phyloP scores from a whole-genome alignment of 2,329 filamentous ascomycete genomes.

The Teratosphaeria epicoccoides region DNA sequence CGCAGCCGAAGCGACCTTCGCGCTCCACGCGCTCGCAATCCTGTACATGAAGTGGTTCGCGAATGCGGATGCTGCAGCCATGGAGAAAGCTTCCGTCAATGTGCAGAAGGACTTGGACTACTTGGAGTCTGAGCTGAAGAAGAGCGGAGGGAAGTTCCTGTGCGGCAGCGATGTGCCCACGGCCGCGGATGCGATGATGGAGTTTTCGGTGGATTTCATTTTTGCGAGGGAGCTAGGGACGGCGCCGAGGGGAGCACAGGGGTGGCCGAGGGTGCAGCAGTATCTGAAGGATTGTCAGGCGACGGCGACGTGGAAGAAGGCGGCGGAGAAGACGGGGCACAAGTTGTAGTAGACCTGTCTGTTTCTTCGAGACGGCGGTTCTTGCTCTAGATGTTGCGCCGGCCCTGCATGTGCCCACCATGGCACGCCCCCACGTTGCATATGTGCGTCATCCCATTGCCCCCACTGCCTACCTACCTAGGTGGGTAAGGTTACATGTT shows the following conservation, averaged over 20 bases:
- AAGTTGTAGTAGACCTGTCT: slow-evolving; percentile 12
- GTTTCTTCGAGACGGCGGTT: neutral
- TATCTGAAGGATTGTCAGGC: slow-evolving; percentile 30
- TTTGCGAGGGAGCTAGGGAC: slow-evolving; percentile 29
- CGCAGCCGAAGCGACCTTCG: slow-evolving; percentile 38
- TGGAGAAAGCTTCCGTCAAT: slow-evolving; percentile 32
- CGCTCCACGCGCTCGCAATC: slow-evolving; percentile 36
- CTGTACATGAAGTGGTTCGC: slow-evolving; percentile 36
- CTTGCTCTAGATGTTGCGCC: no score
- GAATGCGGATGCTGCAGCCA: slow-evolving; percentile 28
- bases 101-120: slow-evolving; percentile 37
- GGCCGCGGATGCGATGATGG: slow-evolving; percentile 37
- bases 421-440: neutral
- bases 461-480: no score
- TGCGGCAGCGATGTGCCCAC: slow-evolving; percentile 26
- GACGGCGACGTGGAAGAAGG: slow-evolving; percentile 27
- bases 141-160: slow-evolving; percentile 30
- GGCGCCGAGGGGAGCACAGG: slow-evolving; percentile 25
- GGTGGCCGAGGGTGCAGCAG: slow-evolving; percentile 24
- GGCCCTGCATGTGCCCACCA: neutral
- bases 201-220: slow-evolving; percentile 33
- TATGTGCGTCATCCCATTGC: no score
- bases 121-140: slow-evolving; percentile 33
- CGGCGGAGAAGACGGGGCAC: slow-evolving; percentile 33
- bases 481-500: no score